Evolutionary conservation across 2,329 filamentous ascomycete species (phyloP).

Genomic region (Aspergillus bombycis): DNA sequence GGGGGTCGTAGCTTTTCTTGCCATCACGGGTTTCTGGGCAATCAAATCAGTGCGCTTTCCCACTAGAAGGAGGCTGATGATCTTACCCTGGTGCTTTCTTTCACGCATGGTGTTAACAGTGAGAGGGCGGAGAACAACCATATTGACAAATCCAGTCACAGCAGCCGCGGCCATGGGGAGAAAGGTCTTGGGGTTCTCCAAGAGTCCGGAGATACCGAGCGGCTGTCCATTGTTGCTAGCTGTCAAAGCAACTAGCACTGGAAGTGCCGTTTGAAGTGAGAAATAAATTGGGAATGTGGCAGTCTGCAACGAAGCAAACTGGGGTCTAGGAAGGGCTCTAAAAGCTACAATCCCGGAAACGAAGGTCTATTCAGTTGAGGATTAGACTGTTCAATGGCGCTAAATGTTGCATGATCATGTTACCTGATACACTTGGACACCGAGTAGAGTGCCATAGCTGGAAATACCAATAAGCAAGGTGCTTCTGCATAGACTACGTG

Average conservation of each 20-base stretch:
- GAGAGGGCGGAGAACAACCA: constrained; percentile 71
- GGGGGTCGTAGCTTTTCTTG: constrained; percentile 79
- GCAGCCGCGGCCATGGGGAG: constrained; percentile 72
- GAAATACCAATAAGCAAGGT: constrained; percentile 10
- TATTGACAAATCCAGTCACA: constrained; percentile 71
- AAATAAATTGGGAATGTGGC: constrained; percentile 84
- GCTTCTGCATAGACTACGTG: not conserved
- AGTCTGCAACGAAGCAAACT: constrained; percentile 80
- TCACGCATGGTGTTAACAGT: constrained; percentile 75
- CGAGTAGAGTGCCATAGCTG: constrained; percentile 86
- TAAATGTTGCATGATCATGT: constrained; percentile 17
- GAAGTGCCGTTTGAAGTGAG: constrained; percentile 74
- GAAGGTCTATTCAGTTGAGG: constrained; percentile 65
- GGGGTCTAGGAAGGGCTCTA: constrained; percentile 72
- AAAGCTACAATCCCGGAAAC: constrained; percentile 73
- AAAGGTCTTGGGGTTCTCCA: constrained; percentile 64
- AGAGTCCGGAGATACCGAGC: constrained; percentile 39
- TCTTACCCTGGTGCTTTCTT: constrained; percentile 76
- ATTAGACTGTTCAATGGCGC: not conserved
- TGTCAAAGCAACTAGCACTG: constrained; percentile 74
- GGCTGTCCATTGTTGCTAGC: constrained; percentile 64
- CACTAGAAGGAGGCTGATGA: not conserved
- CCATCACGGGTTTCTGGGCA: constrained; percentile 76
- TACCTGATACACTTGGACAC: constrained; percentile 84
- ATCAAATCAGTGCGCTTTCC: not conserved